phyloP scores from a whole-genome alignment of 2,329 filamentous ascomycete species.

The Uncinocarpus reesii region DNA sequence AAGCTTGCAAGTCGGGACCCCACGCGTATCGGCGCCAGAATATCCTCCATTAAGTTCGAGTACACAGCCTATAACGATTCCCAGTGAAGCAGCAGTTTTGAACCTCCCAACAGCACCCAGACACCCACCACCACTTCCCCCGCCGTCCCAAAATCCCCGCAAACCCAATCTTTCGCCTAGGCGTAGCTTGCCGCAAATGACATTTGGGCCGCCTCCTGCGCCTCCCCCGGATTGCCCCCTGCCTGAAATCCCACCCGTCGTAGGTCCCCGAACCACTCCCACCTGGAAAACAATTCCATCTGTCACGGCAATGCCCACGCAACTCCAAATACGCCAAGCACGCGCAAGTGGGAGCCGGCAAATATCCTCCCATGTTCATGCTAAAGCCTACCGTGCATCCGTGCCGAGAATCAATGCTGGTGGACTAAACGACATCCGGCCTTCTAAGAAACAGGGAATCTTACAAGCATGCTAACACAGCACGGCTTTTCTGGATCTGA shows the following conservation, averaged over 20 bases:
- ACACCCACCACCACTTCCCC: background rate
- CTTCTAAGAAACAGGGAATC: background rate
- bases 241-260: constrained; percentile 19
- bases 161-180: constrained; percentile 12
- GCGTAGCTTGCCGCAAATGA: constrained; percentile 20
- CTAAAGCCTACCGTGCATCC: background rate
- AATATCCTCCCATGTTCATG: background rate
- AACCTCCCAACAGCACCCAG: background rate
- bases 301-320: background rate
- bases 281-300: background rate
- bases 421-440: background rate
- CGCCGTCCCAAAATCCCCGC: background rate
- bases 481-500: too few species aligned
- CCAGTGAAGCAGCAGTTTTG: background rate
- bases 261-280: background rate
- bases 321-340: background rate
- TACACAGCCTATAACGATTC: too few species aligned
- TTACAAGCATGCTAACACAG: constrained; percentile 7
- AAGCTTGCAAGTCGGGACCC: constrained; percentile 5
- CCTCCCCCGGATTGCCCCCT: constrained; percentile 24
- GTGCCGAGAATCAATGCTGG: background rate
- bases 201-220: constrained; percentile 20
- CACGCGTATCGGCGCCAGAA: background rate
- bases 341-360: background rate
- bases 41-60: background rate